phyloP scores from a whole-genome alignment of 2,329 filamentous ascomycete genomes.

The Nothopassalora personata region DNA sequence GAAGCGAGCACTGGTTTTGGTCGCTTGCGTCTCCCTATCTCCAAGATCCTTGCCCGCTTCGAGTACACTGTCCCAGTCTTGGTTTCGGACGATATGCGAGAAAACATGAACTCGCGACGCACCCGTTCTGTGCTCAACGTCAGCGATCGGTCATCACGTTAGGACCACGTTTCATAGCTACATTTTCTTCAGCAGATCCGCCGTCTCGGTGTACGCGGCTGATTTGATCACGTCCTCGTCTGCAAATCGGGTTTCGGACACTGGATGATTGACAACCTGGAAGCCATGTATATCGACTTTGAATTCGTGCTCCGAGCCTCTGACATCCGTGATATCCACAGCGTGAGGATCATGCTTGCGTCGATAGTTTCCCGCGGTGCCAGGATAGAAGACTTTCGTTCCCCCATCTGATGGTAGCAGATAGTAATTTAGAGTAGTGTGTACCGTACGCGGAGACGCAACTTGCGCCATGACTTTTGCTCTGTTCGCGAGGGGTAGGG shows the following conservation, averaged over 20 bases:
- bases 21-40: neutral
- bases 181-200: neutral
- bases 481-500: neutral
- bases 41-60: neutral
- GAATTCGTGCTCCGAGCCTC: neutral
- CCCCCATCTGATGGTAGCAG: neutral
- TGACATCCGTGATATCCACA: slow-evolving; percentile 3
- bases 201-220: neutral
- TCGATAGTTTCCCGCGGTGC: neutral
- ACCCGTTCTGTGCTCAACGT: neutral
- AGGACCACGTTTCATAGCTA: neutral
- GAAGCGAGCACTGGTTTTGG: neutral
- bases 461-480: neutral
- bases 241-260: neutral
- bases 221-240: neutral
- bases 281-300: slow-evolving; percentile 7
- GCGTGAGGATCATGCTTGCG: neutral
- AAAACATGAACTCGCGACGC: slow-evolving; percentile 1
- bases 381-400: neutral
- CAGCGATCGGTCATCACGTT: neutral
- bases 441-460: neutral
- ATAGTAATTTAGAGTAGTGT: neutral
- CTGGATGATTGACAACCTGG: neutral
- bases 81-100: slow-evolving; percentile 1
- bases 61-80: slow-evolving; percentile 1